Evolutionary conservation across 177 flowering plant species (phyloP).

Genomic region (Vitis hybrid): DNA sequence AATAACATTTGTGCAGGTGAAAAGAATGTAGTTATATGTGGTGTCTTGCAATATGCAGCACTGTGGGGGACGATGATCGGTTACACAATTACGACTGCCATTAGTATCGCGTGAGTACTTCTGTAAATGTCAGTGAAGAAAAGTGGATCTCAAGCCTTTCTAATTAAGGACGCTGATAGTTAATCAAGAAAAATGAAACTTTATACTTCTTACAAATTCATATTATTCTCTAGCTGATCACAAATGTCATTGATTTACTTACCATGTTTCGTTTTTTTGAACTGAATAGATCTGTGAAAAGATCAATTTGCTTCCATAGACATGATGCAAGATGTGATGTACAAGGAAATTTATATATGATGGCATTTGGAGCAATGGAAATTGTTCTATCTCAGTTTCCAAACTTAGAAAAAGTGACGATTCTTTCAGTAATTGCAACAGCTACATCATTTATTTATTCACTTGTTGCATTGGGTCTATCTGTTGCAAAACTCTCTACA

Average conservation of each 20-base stretch:
- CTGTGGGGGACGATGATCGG: slow-evolving; percentile 35
- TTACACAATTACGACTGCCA: slow-evolving; percentile 38
- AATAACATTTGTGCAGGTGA: slow-evolving; percentile 15
- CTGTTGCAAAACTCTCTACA: slow-evolving; percentile 18
- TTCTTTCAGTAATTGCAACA: slow-evolving; percentile 33
- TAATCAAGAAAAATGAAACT: too few species aligned
- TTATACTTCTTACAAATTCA: too few species aligned
- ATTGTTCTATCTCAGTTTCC: slow-evolving; percentile 36
- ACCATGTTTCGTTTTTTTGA: background rate
- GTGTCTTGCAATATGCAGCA: slow-evolving; percentile 20
- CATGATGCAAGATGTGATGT: slow-evolving; percentile 22
- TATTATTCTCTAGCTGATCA: too few species aligned
- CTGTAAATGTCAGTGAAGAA: too few species aligned
- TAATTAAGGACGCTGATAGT: too few species aligned
- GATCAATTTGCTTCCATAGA: slow-evolving; percentile 32
- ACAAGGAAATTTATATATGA: slow-evolving; percentile 26
- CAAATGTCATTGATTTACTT: background rate
- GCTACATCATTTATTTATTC: slow-evolving; percentile 33
- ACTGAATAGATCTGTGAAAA: slow-evolving; percentile 22
- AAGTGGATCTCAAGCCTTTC: too few species aligned
- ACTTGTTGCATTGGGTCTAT: slow-evolving; percentile 21
- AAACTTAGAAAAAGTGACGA: slow-evolving; percentile 34
- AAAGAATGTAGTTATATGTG: slow-evolving; percentile 23
- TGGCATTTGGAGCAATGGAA: slow-evolving; percentile 32
- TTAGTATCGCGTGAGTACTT: slow-evolving; percentile 36